phyloP scores from a whole-genome alignment of 2,329 filamentous ascomycete genomes.

The Cercospora sp. region DNA sequence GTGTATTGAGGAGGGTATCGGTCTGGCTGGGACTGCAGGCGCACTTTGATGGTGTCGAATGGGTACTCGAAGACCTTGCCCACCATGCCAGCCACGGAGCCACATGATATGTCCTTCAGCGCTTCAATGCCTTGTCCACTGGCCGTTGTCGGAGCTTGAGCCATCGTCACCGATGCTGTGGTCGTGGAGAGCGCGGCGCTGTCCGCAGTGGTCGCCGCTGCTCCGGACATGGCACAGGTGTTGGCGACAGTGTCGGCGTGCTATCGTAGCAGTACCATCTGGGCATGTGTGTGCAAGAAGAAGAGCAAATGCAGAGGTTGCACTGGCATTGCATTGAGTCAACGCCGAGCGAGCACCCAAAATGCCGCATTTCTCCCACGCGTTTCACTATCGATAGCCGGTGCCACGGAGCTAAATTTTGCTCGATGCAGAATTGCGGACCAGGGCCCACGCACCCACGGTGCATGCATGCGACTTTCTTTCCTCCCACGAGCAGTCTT shows the following conservation, averaged over 20 bases:
- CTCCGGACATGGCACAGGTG: not conserved
- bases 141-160: constrained; percentile 6
- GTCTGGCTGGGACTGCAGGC: constrained; percentile 92
- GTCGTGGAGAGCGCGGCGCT: not conserved
- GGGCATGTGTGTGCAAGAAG: not conserved
- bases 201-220: not conserved
- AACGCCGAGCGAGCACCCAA: not conserved
- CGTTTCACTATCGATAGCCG: constrained; percentile 3
- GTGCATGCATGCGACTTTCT: not conserved
- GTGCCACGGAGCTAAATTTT: not conserved
- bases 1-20: constrained; percentile 76
- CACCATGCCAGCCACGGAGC: constrained; percentile 84
- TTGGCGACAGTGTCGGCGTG: not conserved
- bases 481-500: not conserved
- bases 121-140: constrained; percentile 61
- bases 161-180: not conserved
- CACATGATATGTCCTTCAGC: constrained; percentile 82
- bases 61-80: constrained; percentile 98
- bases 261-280: not conserved
- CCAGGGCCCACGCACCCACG: not conserved
- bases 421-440: not conserved
- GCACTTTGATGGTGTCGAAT: constrained; percentile 97
- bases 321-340: not conserved
- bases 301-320: not conserved
- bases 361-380: not conserved